Base-by-base conservation (phyloP, 2,329 filamentous ascomycete species). In the Fusarium globosum region DNA sequence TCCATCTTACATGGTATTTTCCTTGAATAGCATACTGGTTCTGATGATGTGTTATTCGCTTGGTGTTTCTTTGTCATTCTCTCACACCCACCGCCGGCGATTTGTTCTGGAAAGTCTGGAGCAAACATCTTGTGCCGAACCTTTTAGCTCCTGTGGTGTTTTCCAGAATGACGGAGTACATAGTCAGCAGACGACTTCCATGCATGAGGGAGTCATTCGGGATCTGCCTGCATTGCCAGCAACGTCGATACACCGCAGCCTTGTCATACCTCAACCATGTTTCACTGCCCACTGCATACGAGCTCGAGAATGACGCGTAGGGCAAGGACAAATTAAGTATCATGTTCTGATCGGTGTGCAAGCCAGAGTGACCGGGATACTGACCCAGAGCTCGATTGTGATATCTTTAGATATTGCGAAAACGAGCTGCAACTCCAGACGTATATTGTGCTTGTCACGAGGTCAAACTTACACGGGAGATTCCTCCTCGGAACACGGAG, bases 121-220 rank as follows among this genome's bases (percentile, higher is more conserved):
- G 38, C 58, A 66, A 61, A 59, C 45, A 65, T 56, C 66, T 71
- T 68, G 62, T 65, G 35, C 63, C 48, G 48, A 51, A 36, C 35
- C 12, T 51, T 36, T 11, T 71, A 65, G 45, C 65, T 59, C 55
- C 61, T 63, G 41, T 64, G 63, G 49, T 52, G 59, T 64, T 65
- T 63, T 67, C 56, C 46, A 63, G 48, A 68, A 59, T 61, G 58
- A 73, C 64, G 53, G 75, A 69, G 61, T 64, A 66, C 68, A 68
- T 68, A 69, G 74, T 76, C 76, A 77, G 74, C 74, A 71, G 76
- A 74, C 64, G 56, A 59, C 61, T 62, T 65, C 57, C 66, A 76
- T 68, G 76, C 73, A 76, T 60, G 68, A 62, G 67, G 68, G 76
- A 78, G 76, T 78, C 76, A 78, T 77, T 76, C 73, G 67, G 68